Percentiles rank a stretch among this genome's conserved stretches.
Evolutionary conservation across 768 basidiomycete genomes (phyloP).

Genomic region (Termitomyces sp.): DNA sequence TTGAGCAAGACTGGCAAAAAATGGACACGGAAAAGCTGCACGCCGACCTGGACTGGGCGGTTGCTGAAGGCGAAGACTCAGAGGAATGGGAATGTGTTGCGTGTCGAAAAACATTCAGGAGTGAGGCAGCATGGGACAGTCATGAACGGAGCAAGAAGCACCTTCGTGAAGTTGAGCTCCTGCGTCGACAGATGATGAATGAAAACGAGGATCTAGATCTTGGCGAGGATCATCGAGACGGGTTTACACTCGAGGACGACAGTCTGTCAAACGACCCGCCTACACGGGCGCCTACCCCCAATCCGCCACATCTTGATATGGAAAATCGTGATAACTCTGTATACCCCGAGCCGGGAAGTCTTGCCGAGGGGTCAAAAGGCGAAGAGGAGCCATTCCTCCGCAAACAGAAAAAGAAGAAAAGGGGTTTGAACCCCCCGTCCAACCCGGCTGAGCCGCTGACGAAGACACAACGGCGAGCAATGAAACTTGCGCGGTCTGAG

Average conservation of each 20-base stretch:
- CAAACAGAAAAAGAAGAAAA: slow-evolving; percentile 9
- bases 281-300: slow-evolving; percentile 2
- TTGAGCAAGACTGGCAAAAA: slow-evolving; percentile 92
- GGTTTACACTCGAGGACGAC: slow-evolving; percentile 13
- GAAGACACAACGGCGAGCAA: slow-evolving; percentile 13
- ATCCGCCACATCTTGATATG: slow-evolving; percentile 1
- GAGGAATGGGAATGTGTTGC: slow-evolving; percentile 97
- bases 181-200: slow-evolving; percentile 71
- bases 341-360: background rate
- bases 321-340: background rate
- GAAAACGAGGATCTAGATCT: slow-evolving; percentile 63
- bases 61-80: slow-evolving; percentile 60
- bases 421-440: background rate
- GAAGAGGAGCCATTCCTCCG: slow-evolving; percentile 2
- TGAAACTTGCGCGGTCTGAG: slow-evolving; percentile 7
- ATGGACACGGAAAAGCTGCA: slow-evolving; percentile 37
- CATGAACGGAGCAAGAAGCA: slow-evolving; percentile 97
- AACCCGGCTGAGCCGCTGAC: slow-evolving; percentile 6
- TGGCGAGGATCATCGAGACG: slow-evolving; percentile 21
- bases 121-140: slow-evolving; percentile 92
- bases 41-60: slow-evolving; percentile 71
- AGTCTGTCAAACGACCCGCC: background rate
- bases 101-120: slow-evolving; percentile 83
- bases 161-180: slow-evolving; percentile 73
- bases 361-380: background rate